Conservation (phyloP, 208 protist species). For the Entamoeba moshkovskii region DNA sequence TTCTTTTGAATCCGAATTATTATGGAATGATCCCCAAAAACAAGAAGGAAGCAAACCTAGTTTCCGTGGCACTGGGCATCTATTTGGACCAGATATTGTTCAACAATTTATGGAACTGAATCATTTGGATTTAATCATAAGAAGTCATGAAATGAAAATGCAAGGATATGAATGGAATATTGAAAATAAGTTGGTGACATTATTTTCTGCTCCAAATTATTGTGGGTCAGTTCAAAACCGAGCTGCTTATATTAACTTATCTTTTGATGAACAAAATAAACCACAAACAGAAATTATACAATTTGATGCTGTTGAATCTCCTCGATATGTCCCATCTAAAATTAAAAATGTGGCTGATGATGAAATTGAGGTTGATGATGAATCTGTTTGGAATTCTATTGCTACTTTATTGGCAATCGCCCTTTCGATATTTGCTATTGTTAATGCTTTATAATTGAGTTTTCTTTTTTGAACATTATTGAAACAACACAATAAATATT, state of each 20-base stretch:
- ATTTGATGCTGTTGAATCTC: not conserved
- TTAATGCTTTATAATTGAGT: not conserved
- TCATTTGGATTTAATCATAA: not conserved
- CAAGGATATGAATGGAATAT: not conserved
- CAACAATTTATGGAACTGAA: not conserved
- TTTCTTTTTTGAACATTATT: not conserved
- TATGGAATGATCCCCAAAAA: not conserved
- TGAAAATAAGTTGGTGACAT: not conserved
- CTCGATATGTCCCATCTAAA: not conserved
- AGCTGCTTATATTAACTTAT: not conserved
- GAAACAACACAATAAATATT: too few relatives aligned
- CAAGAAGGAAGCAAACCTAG: not conserved
- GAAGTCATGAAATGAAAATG: not conserved
- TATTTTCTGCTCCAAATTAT: constrained; percentile 1
- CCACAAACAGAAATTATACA: not conserved
- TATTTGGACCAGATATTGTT: not conserved
- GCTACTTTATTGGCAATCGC: not conserved
- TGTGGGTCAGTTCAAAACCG: not conserved
- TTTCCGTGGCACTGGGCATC: not conserved
- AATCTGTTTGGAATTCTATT: not conserved
- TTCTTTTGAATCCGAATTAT: not conserved
- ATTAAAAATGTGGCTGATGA: not conserved
- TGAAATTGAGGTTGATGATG: not conserved
- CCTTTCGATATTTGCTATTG: not conserved
- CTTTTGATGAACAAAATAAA: not conserved